phyloP scores from a whole-genome alignment of 2,329 filamentous ascomycete species.

The Alternaria gaisen region DNA sequence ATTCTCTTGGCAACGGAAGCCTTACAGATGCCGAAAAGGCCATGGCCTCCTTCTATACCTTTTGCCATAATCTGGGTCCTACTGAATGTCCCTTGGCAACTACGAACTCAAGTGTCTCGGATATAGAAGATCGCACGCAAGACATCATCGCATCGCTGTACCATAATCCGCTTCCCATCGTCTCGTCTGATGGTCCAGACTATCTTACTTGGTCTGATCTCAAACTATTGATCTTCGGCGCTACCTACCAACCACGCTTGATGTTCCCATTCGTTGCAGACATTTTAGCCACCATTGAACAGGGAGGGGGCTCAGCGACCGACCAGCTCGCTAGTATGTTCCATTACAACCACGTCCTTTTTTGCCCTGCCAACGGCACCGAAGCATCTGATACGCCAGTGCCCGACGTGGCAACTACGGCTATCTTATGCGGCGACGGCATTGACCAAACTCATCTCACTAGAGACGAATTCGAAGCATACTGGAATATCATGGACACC shows the following conservation, averaged over 20 bases:
- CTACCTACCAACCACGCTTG: slow-evolving; percentile 48
- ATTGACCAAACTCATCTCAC: slow-evolving; percentile 40
- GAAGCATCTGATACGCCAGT: slow-evolving; percentile 8
- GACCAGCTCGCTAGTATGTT: slow-evolving; percentile 32
- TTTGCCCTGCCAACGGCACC: slow-evolving; percentile 38
- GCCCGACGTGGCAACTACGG: slow-evolving; percentile 28
- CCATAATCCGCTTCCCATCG: slow-evolving; percentile 53
- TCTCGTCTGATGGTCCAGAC: slow-evolving; percentile 35
- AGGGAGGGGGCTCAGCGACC: slow-evolving; percentile 30
- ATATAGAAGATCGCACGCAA: slow-evolving; percentile 47
- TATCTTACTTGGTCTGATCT: slow-evolving; percentile 55
- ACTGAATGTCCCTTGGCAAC: slow-evolving; percentile 52
- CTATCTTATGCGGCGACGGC: slow-evolving; percentile 55
- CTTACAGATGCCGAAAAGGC: slow-evolving; percentile 56
- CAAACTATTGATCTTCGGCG: slow-evolving; percentile 46
- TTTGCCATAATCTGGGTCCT: slow-evolving; percentile 55
- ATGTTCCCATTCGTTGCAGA: slow-evolving; percentile 48
- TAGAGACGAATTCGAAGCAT: slow-evolving; percentile 42
- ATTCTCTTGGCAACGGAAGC: slow-evolving; percentile 52
- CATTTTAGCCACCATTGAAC: slow-evolving; percentile 48
- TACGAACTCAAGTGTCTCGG: slow-evolving; percentile 39
- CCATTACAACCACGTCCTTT: slow-evolving; percentile 34
- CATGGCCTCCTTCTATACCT: slow-evolving; percentile 55
- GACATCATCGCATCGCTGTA: slow-evolving; percentile 50
- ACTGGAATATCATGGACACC: slow-evolving; percentile 44